phyloP scores from a whole-genome alignment of 169 alveolate genomes.

The Perkinsus olseni region DNA sequence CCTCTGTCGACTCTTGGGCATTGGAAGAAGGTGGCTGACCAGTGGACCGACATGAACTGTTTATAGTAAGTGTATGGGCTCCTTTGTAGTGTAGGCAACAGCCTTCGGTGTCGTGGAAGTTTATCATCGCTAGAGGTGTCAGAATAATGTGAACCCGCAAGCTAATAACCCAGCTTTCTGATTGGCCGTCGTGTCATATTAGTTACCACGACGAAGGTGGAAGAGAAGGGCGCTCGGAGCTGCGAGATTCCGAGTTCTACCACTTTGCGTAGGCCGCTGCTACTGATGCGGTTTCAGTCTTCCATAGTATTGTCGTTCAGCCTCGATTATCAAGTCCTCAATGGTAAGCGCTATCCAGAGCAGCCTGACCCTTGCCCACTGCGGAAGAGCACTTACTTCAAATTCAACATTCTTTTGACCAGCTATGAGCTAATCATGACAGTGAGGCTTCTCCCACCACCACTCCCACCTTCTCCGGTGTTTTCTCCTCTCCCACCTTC shows the following conservation, averaged over 20 bases:
- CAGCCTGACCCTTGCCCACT: constrained; percentile 23
- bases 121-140: not conserved
- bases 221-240: constrained; percentile 66
- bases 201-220: constrained; percentile 69
- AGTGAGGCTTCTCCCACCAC: no score
- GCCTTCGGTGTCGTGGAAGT: not conserved
- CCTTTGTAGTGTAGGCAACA: no score
- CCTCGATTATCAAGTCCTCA: not conserved
- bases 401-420: constrained; percentile 66
- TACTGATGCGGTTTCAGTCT: constrained; percentile 16
- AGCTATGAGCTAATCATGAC: constrained; percentile 67
- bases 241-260: constrained; percentile 59
- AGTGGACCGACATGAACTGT: constrained; percentile 75
- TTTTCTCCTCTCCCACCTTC: no score
- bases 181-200: no score
- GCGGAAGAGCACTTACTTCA: constrained; percentile 51
- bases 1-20: constrained; percentile 79
- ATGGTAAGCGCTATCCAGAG: not conserved
- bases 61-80: constrained; percentile 39
- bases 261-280: constrained; percentile 36
- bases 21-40: constrained; percentile 79
- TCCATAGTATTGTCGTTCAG: not conserved
- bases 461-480: constrained; percentile 61
- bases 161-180: no score
- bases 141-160: no score